Conservation (phyloP, 2,329 filamentous ascomycete genomes). For the Fusarium pseudoanthophilum region DNA sequence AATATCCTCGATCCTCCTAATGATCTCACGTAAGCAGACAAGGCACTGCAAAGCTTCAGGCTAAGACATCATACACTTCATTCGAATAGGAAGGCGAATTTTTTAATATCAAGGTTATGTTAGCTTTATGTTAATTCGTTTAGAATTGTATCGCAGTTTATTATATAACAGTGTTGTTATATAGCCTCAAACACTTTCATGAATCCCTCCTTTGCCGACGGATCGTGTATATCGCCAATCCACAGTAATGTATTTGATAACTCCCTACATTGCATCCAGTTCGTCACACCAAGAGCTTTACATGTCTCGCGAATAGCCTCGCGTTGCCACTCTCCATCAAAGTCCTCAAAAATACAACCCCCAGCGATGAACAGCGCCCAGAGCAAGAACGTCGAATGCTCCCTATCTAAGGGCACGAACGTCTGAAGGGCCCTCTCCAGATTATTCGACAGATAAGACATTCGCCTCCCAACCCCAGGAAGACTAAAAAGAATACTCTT, state of each 20-base stretch:
- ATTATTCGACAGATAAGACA: rapidly evolving
- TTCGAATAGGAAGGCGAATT: no score
- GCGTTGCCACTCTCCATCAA: background rate
- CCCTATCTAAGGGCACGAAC: rapidly evolving
- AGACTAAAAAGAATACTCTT: background rate
- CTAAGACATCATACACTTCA: no score
- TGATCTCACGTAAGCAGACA: background rate
- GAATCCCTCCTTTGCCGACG: rapidly evolving
- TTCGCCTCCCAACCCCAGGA: background rate
- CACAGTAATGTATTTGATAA: rapidly evolving
- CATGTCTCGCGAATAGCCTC: rapidly evolving
- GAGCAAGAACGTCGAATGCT: background rate
- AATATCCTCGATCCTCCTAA: rapidly evolving
- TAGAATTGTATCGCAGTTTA: background rate
- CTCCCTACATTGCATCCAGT: rapidly evolving
- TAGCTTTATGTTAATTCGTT: rapidly evolving
- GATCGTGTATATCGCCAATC: rapidly evolving
- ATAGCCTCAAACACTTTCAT: rapidly evolving
- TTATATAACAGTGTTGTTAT: no score
- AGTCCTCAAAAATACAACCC: background rate
- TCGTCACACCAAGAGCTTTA: rapidly evolving
- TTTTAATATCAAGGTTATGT: rapidly evolving
- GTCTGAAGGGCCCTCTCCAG: rapidly evolving
- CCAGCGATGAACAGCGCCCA: background rate
- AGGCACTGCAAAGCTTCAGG: rapidly evolving